Percentiles rank a stretch among this genome's conserved stretches.
These are phyloP conservation scores for Sporobolomyces phaffii DNA, from an alignment of 768 basidiomycete genomes.

Conservation along the genomic window DNA sequence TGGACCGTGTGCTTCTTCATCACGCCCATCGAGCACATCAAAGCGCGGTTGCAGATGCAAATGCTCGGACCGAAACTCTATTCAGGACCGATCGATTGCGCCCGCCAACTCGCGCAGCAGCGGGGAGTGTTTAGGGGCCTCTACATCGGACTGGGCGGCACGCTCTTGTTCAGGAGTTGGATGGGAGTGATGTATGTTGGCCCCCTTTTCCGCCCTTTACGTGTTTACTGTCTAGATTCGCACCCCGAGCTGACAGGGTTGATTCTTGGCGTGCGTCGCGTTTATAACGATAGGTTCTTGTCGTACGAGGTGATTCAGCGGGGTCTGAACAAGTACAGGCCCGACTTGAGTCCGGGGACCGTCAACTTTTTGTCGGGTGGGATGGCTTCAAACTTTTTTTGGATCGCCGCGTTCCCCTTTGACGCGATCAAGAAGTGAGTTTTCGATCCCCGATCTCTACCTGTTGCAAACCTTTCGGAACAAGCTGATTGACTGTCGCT, in stretches of 20 bases:
- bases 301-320: constrained; percentile 24
- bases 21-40: constrained; percentile 71
- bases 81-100: constrained; percentile 62
- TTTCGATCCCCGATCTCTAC: neutral
- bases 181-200: constrained; percentile 49
- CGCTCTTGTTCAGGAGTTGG: constrained; percentile 64
- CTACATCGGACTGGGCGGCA: constrained; percentile 70
- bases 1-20: constrained; percentile 65
- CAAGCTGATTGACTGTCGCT: too few relatives aligned
- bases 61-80: constrained; percentile 42
- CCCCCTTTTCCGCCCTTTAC: constrained; percentile 7
- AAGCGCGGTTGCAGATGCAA: constrained; percentile 64
- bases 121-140: constrained; percentile 61
- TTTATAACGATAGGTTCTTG: too few relatives aligned
- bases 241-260: constrained; percentile 53
- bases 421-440: constrained; percentile 78
- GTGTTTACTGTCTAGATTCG: constrained; percentile 54
- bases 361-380: constrained; percentile 48
- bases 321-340: neutral
- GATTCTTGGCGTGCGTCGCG: too few relatives aligned
- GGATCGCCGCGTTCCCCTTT: constrained; percentile 64
- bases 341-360: constrained; percentile 41
- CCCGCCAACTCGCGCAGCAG: constrained; percentile 57
- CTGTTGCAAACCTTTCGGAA: too few relatives aligned
- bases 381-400: constrained; percentile 57